These are phyloP conservation scores for Aspergillus viridinutans DNA, from an alignment of 2,329 filamentous ascomycete genomes.

Conservation along the genomic window DNA sequence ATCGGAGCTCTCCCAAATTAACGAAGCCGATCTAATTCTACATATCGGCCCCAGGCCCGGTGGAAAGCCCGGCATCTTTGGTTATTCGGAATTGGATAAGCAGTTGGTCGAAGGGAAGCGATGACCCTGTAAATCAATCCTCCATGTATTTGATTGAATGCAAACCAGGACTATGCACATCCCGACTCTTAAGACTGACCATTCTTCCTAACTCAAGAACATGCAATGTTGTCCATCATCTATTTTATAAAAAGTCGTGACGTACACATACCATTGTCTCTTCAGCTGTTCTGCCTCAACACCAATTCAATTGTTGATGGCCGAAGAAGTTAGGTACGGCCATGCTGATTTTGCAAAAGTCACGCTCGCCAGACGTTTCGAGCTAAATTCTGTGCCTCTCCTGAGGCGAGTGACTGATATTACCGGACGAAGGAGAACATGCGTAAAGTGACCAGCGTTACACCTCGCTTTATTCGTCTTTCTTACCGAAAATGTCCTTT, in stretches of 20 bases:
- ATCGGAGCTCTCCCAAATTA: constrained; percentile 49
- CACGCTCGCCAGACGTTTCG: not conserved
- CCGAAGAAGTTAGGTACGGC: not conserved
- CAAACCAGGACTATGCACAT: constrained; percentile 3
- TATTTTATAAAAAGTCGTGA: not conserved
- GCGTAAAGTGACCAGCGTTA: not conserved
- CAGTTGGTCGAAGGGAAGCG: constrained; percentile 33
- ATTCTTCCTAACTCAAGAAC: not conserved
- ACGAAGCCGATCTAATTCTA: constrained; percentile 54
- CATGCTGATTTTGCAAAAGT: not conserved
- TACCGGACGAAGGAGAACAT: not conserved
- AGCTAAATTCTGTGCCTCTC: not conserved
- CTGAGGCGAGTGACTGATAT: not conserved
- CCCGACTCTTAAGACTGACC: not conserved
- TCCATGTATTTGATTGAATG: not conserved
- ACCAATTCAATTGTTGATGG: not conserved
- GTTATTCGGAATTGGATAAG: constrained; percentile 33
- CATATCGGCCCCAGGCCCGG: constrained; percentile 38
- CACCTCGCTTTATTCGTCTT: constrained; percentile 14
- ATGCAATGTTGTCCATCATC: not conserved
- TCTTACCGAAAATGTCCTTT: constrained; percentile 66
- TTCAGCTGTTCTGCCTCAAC: not conserved
- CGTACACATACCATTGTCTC: not conserved
- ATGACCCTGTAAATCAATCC: constrained; percentile 6
- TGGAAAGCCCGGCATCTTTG: constrained; percentile 33